phyloP scores from a whole-genome alignment of 495 filamentous ascomycete genomes.

The Talaromyces ruber region DNA sequence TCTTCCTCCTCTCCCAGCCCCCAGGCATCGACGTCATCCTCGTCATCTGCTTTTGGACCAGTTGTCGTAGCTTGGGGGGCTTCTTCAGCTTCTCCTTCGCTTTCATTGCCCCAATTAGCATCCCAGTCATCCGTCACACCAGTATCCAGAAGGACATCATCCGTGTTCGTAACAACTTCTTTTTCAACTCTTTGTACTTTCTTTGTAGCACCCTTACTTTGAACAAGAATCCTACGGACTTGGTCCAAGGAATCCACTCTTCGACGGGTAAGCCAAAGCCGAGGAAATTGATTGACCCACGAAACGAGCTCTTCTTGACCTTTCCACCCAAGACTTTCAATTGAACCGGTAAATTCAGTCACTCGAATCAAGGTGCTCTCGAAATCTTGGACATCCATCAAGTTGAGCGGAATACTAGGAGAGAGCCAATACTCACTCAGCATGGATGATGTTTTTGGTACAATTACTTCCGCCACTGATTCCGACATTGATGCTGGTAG shows the following conservation, averaged over 20 bases:
- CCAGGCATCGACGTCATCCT: slow-evolving; percentile 60
- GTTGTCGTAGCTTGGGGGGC: slow-evolving; percentile 9
- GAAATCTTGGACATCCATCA: slow-evolving; percentile 61
- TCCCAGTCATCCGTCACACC: slow-evolving; percentile 65
- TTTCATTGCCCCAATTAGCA: slow-evolving; percentile 60
- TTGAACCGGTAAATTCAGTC: slow-evolving; percentile 48
- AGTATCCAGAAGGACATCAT: slow-evolving; percentile 52
- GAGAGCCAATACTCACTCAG: slow-evolving; percentile 68
- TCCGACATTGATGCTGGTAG: slow-evolving; percentile 56
- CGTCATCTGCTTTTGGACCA: slow-evolving; percentile 26
- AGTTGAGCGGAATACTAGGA: slow-evolving; percentile 61
- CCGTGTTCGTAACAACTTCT: slow-evolving; percentile 59
- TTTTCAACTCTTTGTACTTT: slow-evolving; percentile 80
- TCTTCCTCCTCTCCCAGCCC: slow-evolving; percentile 47
- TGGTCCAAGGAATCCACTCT: slow-evolving; percentile 67
- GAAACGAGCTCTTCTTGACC: slow-evolving; percentile 62
- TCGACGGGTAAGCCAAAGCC: slow-evolving; percentile 79
- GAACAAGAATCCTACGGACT: slow-evolving; percentile 58
- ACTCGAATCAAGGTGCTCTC: slow-evolving; percentile 53
- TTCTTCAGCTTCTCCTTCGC: slow-evolving; percentile 30
- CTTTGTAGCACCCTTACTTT: slow-evolving; percentile 52
- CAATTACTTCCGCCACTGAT: slow-evolving; percentile 55
- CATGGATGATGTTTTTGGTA: slow-evolving; percentile 55
- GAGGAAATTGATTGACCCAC: slow-evolving; percentile 73
- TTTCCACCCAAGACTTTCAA: slow-evolving; percentile 57